Conservation (phyloP, 495 filamentous ascomycete species). For the Penicillium riverlandense region DNA sequence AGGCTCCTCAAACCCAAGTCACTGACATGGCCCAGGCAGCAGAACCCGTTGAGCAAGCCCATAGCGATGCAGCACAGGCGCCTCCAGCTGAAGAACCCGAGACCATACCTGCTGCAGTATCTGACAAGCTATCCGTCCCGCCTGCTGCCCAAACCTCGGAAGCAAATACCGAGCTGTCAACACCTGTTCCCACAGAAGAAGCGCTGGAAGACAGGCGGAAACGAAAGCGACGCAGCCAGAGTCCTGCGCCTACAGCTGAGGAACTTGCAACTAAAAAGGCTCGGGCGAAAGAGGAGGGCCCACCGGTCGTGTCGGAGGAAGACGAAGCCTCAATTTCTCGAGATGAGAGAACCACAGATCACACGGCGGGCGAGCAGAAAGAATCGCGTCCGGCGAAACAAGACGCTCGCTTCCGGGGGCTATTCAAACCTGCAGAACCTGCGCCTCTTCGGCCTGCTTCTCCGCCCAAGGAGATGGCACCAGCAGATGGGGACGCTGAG, state of each 20-base stretch:
- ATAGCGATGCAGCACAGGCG: constrained; percentile 1
- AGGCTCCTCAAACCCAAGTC: not conserved
- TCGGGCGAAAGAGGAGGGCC: constrained; percentile 25
- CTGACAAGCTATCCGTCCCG: constrained; percentile 3
- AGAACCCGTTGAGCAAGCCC: constrained; percentile 18
- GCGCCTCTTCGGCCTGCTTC: constrained; percentile 14
- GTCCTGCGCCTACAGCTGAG: constrained; percentile 50
- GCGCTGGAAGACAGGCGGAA: constrained; percentile 55
- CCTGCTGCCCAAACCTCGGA: constrained; percentile 15
- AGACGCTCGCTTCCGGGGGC: constrained; percentile 47
- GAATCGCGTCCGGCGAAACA: constrained; percentile 18
- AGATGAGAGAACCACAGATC: constrained; percentile 5
- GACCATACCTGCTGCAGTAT: constrained; percentile 3
- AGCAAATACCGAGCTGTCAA: constrained; percentile 23
- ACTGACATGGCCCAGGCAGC: constrained; percentile 3
- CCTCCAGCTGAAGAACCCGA: constrained; percentile 1
- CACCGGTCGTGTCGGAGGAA: constrained; percentile 23
- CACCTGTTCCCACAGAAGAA: constrained; percentile 28
- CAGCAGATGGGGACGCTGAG: constrained; percentile 42
- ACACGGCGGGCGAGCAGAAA: constrained; percentile 5
- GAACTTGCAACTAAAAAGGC: constrained; percentile 38
- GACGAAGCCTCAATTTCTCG: constrained; percentile 9
- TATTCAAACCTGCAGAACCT: constrained; percentile 34
- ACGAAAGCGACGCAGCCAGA: constrained; percentile 67
- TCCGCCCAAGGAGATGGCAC: constrained; percentile 17